Evolutionary conservation across 768 basidiomycete species (phyloP), one percentile per base, ranked within the genome.

Genomic region (Xerocomellus chrysenteron): DNA sequence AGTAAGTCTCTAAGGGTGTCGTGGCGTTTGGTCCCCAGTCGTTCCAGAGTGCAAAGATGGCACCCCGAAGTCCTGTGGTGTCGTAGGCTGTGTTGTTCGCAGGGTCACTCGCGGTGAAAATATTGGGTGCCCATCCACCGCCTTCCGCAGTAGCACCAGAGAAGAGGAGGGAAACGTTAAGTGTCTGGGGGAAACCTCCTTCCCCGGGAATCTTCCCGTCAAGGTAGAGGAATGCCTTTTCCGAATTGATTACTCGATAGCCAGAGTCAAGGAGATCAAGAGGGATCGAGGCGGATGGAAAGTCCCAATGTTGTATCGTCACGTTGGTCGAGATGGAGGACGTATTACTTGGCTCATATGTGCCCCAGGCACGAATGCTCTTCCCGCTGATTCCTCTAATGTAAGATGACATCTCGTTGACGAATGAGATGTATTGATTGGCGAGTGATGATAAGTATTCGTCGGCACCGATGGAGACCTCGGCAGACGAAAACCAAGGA

Each of bases 11-110:
- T 12, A 77, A 64, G 9, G 72, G 72, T 6, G 76, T 78, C 32
- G 76, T 78, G 35, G 77, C 75, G 36, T 77, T 79, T 47, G 78
- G 74, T 1, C 78, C 78, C 75, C 76, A 78, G 62, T 79, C 78
- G 44, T 74, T 76, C 75, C 75, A 76, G 10, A 76, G 59, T 1
- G 71, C 75, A 62, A 76, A 73, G 16, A 75, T 71, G 0, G 71
- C 66, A 26, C 75, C 75, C 5, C 71, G 60, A 21, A 76, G 64
- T 12, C 68, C 65, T 1, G 66, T 52, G 19, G 68, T 52, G 13
- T 65, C 43, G n/a, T 70, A 60, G 16, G 47, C 48, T 17, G 74
- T 71, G 60, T 76, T 76, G 32, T 74, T 75, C 5, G 60, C 55
- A 5, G 66, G 50, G 56, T 74, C 73, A 5, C 52, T 55, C 14